Evolutionary conservation across 352 stramenopile species (phyloP), one percentile per base, ranked within the genome.

Genomic region (Globisporangium uncinulatum): DNA sequence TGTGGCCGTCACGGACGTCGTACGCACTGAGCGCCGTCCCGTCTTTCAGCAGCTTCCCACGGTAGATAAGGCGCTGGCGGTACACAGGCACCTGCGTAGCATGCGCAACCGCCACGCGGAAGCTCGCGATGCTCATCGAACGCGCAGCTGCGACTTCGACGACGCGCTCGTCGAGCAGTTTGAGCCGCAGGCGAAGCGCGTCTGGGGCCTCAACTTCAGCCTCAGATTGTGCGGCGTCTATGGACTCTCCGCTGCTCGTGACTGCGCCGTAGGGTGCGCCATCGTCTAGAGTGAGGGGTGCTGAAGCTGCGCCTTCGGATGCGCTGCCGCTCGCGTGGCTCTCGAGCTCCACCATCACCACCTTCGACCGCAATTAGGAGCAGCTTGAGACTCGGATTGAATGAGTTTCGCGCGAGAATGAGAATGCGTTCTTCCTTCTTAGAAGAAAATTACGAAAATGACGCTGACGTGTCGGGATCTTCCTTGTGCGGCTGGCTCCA

Each of bases 21-120:
- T 98, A 98, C 17, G 63, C 70, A 24, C 70, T 66, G 21, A 97
- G 63, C 36, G 55, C 36, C 1, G 76, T 62, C 7, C 74, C 81
- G 65, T 98, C 91, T 49, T 89, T 88, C 17, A 98, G 66, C 32
- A 97, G 46, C 53, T 94, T 95, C 31, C 75, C 91, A 36, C 89
- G 83, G 59, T 97, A 97, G 63, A 97, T 97, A n/a, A 97, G 76
- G 0, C 91, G 83, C 68, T 97, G 91, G 20, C 83, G 67, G 9
- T 83, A 50, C 15, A 65, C 66, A 0, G 80, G 78, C 8, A 95
- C 65, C 14, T 76, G 51, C 32, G 86, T 94, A 19, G 63, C 72
- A 14, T 63, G 48, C 32, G 76, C 76, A 20, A 95, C 71, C 15
- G 76, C 59, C 20, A 61, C 67, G 39, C 83, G 84, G 54, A 95